A percentile compares a stretch with the other conserved stretches of the same genome.
These are phyloP conservation scores for Colletotrichum sp. DNA, from an alignment of 2,329 filamentous ascomycete species.

Conservation along the genomic window DNA sequence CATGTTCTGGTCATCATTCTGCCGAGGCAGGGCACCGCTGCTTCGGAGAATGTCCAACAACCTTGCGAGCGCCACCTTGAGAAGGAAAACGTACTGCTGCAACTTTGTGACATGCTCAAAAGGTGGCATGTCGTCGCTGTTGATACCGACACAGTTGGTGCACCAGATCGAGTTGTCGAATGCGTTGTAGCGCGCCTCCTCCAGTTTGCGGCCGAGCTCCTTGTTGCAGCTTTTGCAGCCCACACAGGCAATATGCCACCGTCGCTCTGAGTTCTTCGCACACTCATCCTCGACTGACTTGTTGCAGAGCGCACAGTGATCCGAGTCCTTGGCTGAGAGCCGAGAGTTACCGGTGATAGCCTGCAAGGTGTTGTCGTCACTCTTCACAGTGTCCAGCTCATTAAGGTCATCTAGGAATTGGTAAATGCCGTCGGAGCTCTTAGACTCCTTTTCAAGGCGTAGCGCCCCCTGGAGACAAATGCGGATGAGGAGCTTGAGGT, in stretches of 20 bases:
- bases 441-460: conserved; percentile 85
- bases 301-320: conserved; percentile 82
- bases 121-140: conserved; percentile 53
- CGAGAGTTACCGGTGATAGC: conserved; percentile 68
- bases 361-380: conserved; percentile 72
- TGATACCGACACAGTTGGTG: conserved; percentile 64
- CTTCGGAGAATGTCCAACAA: conserved; percentile 85
- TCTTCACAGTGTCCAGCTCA: conserved; percentile 79
- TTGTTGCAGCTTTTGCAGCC: conserved; percentile 70
- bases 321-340: conserved; percentile 77
- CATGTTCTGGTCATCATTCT: conserved; percentile 73
- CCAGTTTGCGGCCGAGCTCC: conserved; percentile 71
- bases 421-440: conserved; percentile 76
- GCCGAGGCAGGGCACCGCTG: conserved; percentile 79
- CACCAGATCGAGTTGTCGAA: conserved; percentile 76
- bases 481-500: conserved; percentile 94
- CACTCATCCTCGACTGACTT: conserved; percentile 96
- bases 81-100: conserved; percentile 91
- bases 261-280: conserved; percentile 72
- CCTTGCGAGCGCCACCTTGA: conserved; percentile 89
- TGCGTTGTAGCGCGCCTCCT: conserved; percentile 74
- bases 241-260: conserved; percentile 86
- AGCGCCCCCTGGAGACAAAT: conserved; percentile 95
- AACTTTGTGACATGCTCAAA: conserved; percentile 84
- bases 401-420: conserved; percentile 84